Conservation (phyloP, 2,329 filamentous ascomycete species). For the Shiraia bambusicola region DNA sequence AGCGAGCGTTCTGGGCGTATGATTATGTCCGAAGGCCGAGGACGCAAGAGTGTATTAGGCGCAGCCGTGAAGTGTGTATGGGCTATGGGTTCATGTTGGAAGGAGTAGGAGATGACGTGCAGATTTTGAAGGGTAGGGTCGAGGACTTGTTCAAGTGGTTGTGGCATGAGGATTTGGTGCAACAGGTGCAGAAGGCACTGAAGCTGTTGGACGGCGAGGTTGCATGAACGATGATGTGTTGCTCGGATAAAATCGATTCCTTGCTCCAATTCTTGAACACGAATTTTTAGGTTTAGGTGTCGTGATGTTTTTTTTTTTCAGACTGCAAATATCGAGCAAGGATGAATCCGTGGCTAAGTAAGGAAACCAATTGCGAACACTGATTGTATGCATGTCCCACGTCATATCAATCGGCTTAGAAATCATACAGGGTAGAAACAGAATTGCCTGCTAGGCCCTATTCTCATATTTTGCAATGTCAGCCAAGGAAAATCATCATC, state of each 20-base stretch:
- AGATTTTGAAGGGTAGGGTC: slow-evolving; percentile 13
- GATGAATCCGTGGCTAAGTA: no score
- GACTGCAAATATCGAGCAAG: no score
- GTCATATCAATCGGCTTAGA: no score
- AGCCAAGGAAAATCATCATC: no score
- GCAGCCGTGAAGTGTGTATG: slow-evolving; percentile 27
- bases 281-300: no score
- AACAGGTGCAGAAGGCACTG: slow-evolving; percentile 22
- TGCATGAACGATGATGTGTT: background rate
- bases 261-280: no score
- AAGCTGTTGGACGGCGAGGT: slow-evolving; percentile 6
- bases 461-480: no score
- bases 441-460: no score
- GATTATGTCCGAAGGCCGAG: slow-evolving; percentile 41
- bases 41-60: slow-evolving; percentile 40
- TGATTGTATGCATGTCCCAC: background rate
- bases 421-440: no score
- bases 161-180: slow-evolving; percentile 33
- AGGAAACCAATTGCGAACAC: background rate
- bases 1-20: slow-evolving; percentile 40
- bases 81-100: slow-evolving; percentile 20
- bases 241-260: no score
- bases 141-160: slow-evolving; percentile 25
- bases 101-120: slow-evolving; percentile 18
- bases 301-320: no score